These are phyloP conservation scores for Serendipita sp. DNA, from an alignment of 768 basidiomycete species.

Conservation along the genomic window DNA sequence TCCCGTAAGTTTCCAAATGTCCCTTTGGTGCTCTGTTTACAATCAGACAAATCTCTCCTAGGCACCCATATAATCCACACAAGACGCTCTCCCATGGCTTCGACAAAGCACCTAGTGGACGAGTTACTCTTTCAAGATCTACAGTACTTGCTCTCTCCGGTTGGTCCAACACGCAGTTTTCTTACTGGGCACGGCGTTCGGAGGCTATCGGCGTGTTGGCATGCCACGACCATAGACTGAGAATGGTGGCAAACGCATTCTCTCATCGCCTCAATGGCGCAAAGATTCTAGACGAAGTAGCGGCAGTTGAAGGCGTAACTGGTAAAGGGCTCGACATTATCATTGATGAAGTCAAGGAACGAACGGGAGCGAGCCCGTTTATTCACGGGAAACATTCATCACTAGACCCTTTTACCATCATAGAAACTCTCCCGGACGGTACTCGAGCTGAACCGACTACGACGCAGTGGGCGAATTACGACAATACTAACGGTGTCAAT, in stretches of 20 bases:
- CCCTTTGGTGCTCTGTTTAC: neutral
- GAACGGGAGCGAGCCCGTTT: constrained; percentile 31
- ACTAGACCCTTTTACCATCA: constrained; percentile 28
- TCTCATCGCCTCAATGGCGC: neutral
- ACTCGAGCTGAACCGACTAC: neutral
- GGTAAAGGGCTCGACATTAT: constrained; percentile 34
- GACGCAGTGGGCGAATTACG: neutral
- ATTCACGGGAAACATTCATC: constrained; percentile 36
- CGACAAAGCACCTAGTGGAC: constrained; percentile 24
- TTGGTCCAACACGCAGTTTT: constrained; percentile 40
- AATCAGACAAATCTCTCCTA: constrained; percentile 14
- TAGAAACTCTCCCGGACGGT: neutral
- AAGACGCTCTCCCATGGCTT: constrained; percentile 31
- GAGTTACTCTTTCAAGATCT: constrained; percentile 32
- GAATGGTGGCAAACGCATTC: constrained; percentile 3
- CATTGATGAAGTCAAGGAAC: constrained; percentile 35
- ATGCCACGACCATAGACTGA: constrained; percentile 3
- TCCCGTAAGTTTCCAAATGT: constrained; percentile 26
- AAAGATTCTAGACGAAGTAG: constrained; percentile 16
- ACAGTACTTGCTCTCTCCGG: constrained; percentile 33
- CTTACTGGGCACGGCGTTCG: constrained; percentile 36
- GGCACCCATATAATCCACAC: constrained; percentile 37
- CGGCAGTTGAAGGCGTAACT: constrained; percentile 27
- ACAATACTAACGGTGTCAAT: neutral
- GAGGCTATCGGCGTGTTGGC: constrained; percentile 17